Percentiles rank a stretch among this genome's conserved stretches.
phyloP scores from a whole-genome alignment of 768 basidiomycete species.

The Tulasnella sp. region DNA sequence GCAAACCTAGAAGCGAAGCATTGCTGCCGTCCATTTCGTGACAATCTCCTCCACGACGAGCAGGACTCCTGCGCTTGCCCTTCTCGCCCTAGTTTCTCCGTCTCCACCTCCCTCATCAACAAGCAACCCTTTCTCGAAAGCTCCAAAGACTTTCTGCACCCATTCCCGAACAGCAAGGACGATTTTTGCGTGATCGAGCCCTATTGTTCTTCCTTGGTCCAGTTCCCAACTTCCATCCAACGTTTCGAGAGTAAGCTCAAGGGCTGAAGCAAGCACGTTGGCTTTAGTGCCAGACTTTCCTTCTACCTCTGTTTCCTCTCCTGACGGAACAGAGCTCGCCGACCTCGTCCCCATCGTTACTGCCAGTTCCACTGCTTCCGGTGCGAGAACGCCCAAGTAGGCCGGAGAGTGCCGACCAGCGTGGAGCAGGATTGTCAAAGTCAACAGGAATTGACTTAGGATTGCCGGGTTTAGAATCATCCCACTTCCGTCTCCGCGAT shows the following conservation, averaged over 20 bases:
- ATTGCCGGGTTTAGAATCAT: constrained; percentile 76
- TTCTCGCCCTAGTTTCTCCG: constrained; percentile 57
- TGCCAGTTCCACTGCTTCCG: constrained; percentile 78
- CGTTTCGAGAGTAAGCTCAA: constrained; percentile 74
- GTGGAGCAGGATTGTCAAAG: constrained; percentile 75
- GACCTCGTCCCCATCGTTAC: constrained; percentile 70
- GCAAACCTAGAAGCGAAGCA: constrained; percentile 38
- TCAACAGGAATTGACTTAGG: constrained; percentile 69
- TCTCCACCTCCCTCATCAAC: constrained; percentile 63
- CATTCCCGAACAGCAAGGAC: constrained; percentile 75
- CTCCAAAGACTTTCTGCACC: constrained; percentile 64
- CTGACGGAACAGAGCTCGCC: constrained; percentile 43
- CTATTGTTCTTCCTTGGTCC: constrained; percentile 71
- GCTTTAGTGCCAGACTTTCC: constrained; percentile 54
- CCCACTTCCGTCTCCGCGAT: constrained; percentile 72
- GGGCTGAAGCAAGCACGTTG: constrained; percentile 63
- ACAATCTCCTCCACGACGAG: constrained; percentile 73
- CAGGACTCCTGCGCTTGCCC: constrained; percentile 74
- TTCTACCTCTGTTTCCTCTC: constrained; percentile 41
- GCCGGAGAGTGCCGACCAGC: constrained; percentile 74
- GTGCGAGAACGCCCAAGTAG: constrained; percentile 77
- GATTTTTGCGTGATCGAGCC: constrained; percentile 69
- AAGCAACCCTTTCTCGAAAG: constrained; percentile 60
- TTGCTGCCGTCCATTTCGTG: constrained; percentile 62
- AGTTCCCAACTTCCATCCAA: constrained; percentile 71